These are phyloP conservation scores for Lycium ferocissimum DNA, from an alignment of 257 asterid genomes.

Conservation along the genomic window DNA sequence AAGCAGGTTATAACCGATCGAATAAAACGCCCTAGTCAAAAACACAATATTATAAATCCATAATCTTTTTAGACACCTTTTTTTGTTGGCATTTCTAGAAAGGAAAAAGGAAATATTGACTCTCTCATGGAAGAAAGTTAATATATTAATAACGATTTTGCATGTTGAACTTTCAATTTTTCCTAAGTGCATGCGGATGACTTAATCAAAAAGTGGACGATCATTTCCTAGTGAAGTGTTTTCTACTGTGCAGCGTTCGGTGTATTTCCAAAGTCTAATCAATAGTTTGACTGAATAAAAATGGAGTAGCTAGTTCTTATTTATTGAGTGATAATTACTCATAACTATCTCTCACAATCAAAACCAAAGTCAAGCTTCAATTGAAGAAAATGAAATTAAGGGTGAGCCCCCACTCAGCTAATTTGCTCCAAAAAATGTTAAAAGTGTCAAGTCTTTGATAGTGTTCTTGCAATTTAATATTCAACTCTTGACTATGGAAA, in stretches of 20 bases:
- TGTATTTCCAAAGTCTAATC: background rate
- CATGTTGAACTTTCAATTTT: conserved; percentile 22
- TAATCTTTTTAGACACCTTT: background rate
- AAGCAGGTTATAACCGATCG: too few relatives aligned
- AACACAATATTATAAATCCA: background rate
- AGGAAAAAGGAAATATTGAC: background rate
- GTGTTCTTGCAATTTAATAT: background rate
- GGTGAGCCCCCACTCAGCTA: background rate
- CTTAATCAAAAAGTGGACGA: conserved; percentile 16
- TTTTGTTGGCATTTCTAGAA: conserved; percentile 15
- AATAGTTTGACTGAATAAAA: background rate
- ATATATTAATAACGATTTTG: conserved; percentile 16
- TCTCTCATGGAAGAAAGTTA: background rate
- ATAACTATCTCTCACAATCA: background rate
- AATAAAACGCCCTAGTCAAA: background rate
- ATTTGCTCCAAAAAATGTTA: background rate
- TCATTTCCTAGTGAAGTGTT: background rate
- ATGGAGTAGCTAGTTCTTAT: background rate
- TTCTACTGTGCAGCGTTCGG: background rate
- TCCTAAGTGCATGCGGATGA: conserved; percentile 15
- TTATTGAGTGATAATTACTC: background rate
- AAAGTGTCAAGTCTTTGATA: background rate
- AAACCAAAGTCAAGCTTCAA: background rate
- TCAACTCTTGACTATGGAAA: conserved; percentile 15
- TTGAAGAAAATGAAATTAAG: conserved; percentile 11